Percentiles rank a stretch among this genome's conserved stretches.
Evolutionary conservation across 768 basidiomycete species (phyloP).

Genomic region (Scleroderma citrinum): DNA sequence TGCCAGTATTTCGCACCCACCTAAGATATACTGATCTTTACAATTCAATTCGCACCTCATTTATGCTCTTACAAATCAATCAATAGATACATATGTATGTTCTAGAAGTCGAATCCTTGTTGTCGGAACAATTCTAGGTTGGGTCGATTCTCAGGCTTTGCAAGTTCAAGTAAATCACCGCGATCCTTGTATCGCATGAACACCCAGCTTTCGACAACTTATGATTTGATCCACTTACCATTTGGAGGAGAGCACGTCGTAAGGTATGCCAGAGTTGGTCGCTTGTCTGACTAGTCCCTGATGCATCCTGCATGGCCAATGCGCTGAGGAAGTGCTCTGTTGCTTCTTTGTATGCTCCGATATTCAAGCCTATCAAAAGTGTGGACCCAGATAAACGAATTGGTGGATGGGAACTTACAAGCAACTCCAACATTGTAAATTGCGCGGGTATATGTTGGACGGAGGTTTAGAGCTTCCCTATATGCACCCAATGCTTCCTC

Average conservation of each 20-base stretch:
- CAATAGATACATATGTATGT: background rate
- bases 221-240: constrained; percentile 45
- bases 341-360: constrained; percentile 91
- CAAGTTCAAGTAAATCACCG: constrained; percentile 72
- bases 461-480: constrained; percentile 79
- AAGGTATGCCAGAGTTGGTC: constrained; percentile 90
- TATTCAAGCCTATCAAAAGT: constrained; percentile 70
- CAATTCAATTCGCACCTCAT: too few relatives aligned
- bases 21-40: too few relatives aligned
- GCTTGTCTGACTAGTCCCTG: constrained; percentile 61
- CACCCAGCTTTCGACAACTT: background rate
- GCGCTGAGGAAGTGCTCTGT: constrained; percentile 93
- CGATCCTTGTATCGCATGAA: constrained; percentile 49
- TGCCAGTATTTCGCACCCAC: too few relatives aligned
- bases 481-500: constrained; percentile 92
- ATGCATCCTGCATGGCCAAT: constrained; percentile 68
- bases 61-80: background rate
- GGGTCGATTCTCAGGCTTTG: constrained; percentile 54
- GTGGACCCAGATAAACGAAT: constrained; percentile 3
- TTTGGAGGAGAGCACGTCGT: constrained; percentile 67
- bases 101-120: constrained; percentile 87
- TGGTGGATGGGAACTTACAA: constrained; percentile 50
- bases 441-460: constrained; percentile 94
- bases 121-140: constrained; percentile 68
- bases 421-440: constrained; percentile 98